These are phyloP conservation scores for Pichia exigua DNA, from an alignment of 805 yeast species.

Conservation along the genomic window DNA sequence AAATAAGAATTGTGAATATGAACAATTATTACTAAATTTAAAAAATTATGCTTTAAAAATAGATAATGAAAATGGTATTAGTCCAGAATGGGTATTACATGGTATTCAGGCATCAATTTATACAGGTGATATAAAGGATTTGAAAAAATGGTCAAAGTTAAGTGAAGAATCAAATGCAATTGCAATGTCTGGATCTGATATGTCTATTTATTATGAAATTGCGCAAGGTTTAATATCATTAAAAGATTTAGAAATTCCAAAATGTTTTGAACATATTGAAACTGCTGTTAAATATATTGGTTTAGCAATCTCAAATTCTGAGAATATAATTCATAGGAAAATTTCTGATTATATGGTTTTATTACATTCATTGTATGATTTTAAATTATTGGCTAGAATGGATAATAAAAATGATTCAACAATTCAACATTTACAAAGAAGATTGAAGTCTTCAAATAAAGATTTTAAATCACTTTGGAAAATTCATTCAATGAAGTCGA, in stretches of 20 bases:
- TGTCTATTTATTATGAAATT: slow-evolving; percentile 51
- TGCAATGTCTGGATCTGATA: slow-evolving; percentile 40
- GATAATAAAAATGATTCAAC: slow-evolving; percentile 12
- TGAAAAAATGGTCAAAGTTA: slow-evolving; percentile 51
- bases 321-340: slow-evolving; percentile 43
- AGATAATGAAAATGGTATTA: slow-evolving; percentile 14
- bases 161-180: slow-evolving; percentile 33
- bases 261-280: slow-evolving; percentile 35
- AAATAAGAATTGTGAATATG: slow-evolving; percentile 69
- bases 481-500: slow-evolving; percentile 36
- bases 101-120: slow-evolving; percentile 73
- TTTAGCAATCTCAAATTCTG: slow-evolving; percentile 41
- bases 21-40: slow-evolving; percentile 50
- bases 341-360: slow-evolving; percentile 40
- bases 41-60: slow-evolving; percentile 24
- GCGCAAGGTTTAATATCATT: slow-evolving; percentile 56
- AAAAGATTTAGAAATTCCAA: slow-evolving; percentile 25
- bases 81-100: slow-evolving; percentile 50
- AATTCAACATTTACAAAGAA: slow-evolving; percentile 13
- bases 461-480: slow-evolving; percentile 40
- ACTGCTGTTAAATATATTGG: slow-evolving; percentile 57
- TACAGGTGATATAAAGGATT: slow-evolving; percentile 43
- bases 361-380: slow-evolving; percentile 56
- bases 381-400: slow-evolving; percentile 32
- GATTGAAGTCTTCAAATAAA: slow-evolving; percentile 22